A percentile compares a stretch with the other conserved stretches of the same genome.
phyloP scores from a whole-genome alignment of 805 yeast genomes.

The Crinitomyces ghanaensis region DNA sequence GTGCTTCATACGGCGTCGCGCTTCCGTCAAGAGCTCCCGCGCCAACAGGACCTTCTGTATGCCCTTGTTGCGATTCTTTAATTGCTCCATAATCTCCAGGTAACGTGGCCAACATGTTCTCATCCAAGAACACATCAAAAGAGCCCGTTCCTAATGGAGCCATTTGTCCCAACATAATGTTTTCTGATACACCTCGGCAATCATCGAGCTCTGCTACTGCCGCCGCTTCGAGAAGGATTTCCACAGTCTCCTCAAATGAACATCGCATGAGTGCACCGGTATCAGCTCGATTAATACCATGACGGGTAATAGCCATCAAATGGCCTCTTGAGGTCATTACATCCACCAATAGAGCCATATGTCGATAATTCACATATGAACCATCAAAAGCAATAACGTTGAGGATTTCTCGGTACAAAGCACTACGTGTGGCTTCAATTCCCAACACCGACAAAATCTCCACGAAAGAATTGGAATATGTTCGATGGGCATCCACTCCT shows the following conservation, averaged over 20 bases:
- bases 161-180: conserved; percentile 93
- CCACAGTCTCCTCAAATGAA: conserved; percentile 98
- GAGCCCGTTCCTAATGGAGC: conserved; percentile 99
- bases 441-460: conserved; percentile 92
- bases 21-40: conserved; percentile 76
- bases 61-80: conserved; percentile 45
- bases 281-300: conserved; percentile 96
- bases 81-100: conserved; percentile 37
- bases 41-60: conserved; percentile 84
- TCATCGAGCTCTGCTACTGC: conserved; percentile 97
- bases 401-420: conserved; percentile 85
- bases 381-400: conserved; percentile 99
- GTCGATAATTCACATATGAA: conserved; percentile 97
- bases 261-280: conserved; percentile 99
- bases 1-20: conserved; percentile 79
- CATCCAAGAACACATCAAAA: conserved; percentile 91
- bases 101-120: conserved; percentile 59
- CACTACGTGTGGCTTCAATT: conserved; percentile 95
- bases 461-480: conserved; percentile 93
- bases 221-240: conserved; percentile 94
- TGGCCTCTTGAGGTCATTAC: conserved; percentile 98
- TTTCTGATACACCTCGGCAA: conserved; percentile 97
- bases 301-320: conserved; percentile 97
- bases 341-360: conserved; percentile 93
- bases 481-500: conserved; percentile 84